phyloP scores from a whole-genome alignment of 2,329 filamentous ascomycete species.

The Bisporella sp. region DNA sequence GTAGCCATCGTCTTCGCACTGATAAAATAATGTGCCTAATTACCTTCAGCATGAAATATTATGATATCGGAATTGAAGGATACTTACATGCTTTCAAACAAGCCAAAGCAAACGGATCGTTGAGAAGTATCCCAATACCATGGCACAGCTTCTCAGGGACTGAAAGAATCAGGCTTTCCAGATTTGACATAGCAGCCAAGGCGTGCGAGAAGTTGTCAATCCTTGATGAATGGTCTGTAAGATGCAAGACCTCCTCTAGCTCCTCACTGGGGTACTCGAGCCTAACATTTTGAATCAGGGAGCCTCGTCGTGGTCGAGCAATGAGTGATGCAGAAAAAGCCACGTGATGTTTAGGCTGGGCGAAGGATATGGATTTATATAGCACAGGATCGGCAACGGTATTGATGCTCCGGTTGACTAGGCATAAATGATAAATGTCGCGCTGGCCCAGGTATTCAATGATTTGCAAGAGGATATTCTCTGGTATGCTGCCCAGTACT shows the following conservation, averaged over 20 bases:
- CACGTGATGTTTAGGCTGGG: constrained; percentile 40
- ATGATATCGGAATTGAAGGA: background rate
- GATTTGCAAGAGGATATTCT: background rate
- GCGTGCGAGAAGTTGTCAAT: constrained; percentile 39
- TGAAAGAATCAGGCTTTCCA: constrained; percentile 38
- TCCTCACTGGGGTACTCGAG: constrained; percentile 39
- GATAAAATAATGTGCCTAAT: constrained; percentile 35
- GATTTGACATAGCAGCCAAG: constrained; percentile 42
- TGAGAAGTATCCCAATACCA: constrained; percentile 42
- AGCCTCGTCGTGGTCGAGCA: constrained; percentile 39
- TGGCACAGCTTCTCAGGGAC: constrained; percentile 37
- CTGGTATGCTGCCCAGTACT: too few relatives aligned
- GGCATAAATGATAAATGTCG: constrained; percentile 32
- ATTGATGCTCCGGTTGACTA: constrained; percentile 37
- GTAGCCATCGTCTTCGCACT: constrained; percentile 36
- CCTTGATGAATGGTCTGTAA: constrained; percentile 30
- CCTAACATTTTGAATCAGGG: constrained; percentile 37
- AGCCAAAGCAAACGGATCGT: constrained; percentile 43
- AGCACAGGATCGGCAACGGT: constrained; percentile 39
- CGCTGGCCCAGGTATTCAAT: background rate
- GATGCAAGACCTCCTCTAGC: constrained; percentile 34
- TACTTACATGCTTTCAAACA: constrained; percentile 37
- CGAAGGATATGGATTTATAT: constrained; percentile 40
- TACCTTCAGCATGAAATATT: background rate
- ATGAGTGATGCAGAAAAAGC: constrained; percentile 41